A percentile compares a stretch with the other conserved stretches of the same genome.
phyloP scores from a whole-genome alignment of 768 basidiomycete genomes.

The Rhodosporidiobolus sp. region DNA sequence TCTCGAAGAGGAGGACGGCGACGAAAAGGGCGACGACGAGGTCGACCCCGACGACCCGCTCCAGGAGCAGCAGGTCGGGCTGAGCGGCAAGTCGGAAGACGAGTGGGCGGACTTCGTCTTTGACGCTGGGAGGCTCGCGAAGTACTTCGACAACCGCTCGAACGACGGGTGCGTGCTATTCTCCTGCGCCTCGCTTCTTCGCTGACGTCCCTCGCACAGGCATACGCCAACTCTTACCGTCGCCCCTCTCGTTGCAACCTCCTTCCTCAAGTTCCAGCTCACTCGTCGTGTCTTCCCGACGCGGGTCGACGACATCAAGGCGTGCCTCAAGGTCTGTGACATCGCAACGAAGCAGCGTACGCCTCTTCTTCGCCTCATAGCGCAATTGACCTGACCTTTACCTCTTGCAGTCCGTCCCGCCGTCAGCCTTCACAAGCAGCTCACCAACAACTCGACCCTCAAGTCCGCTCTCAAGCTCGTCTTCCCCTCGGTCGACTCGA shows the following conservation, averaged over 20 bases:
- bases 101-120: background rate
- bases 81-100: slow-evolving; percentile 1
- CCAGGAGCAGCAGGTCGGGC: background rate
- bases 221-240: slow-evolving; percentile 5
- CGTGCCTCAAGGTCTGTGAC: background rate
- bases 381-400: too few relatives aligned
- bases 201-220: background rate
- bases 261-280: slow-evolving; percentile 18
- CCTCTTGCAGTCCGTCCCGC: background rate
- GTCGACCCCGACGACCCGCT: background rate
- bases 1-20: background rate
- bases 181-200: too few relatives aligned
- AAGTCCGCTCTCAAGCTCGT: background rate
- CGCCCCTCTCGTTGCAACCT: slow-evolving; percentile 1
- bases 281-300: slow-evolving; percentile 6
- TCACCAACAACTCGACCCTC: background rate
- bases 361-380: background rate
- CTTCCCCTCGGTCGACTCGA: background rate
- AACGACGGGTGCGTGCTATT: slow-evolving; percentile 1
- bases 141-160: slow-evolving; percentile 8
- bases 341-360: slow-evolving; percentile 9
- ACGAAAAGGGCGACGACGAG: background rate
- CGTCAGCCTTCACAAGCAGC: background rate
- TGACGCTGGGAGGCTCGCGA: background rate
- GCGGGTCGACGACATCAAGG: background rate